These are phyloP conservation scores for Sugiyamaella valdiviana DNA, from an alignment of 805 yeast species.

Conservation along the genomic window DNA sequence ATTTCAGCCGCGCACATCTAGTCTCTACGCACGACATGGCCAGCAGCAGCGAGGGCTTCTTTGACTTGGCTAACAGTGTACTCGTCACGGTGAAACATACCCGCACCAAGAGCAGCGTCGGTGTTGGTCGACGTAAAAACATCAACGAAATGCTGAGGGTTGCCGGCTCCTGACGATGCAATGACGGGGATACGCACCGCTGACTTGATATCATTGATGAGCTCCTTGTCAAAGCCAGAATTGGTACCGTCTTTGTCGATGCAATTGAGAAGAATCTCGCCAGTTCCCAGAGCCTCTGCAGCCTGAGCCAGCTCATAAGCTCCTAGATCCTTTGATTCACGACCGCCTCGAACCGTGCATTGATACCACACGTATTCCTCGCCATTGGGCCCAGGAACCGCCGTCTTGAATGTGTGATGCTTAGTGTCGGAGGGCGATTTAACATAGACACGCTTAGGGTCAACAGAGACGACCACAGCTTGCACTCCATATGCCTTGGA, in stretches of 20 bases:
- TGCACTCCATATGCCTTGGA: constrained; percentile 90
- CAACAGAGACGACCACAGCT: constrained; percentile 98
- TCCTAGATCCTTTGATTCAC: constrained; percentile 83
- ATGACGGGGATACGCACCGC: constrained; percentile 87
- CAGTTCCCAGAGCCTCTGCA: constrained; percentile 91
- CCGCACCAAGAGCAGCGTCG: constrained; percentile 98
- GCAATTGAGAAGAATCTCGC: constrained; percentile 87
- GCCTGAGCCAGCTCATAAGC: constrained; percentile 85
- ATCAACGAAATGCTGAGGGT: constrained; percentile 81
- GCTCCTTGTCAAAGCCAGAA: constrained; percentile 86
- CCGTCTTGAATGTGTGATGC: constrained; percentile 60
- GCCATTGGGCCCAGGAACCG: constrained; percentile 75
- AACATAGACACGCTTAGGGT: constrained; percentile 84
- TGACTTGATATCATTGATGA: constrained; percentile 67
- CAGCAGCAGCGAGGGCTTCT: constrained; percentile 21
- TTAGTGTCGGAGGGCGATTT: constrained; percentile 50
- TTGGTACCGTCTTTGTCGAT: constrained; percentile 97
- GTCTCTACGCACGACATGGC: neutral
- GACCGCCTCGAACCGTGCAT: constrained; percentile 95
- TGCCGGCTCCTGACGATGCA: constrained; percentile 97
- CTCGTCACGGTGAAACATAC: constrained; percentile 95
- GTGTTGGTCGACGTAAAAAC: constrained; percentile 76
- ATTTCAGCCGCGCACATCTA: neutral
- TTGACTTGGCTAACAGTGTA: constrained; percentile 84
- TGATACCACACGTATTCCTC: constrained; percentile 89